Conservation (phyloP, 2,329 filamentous ascomycete genomes). For the Diplodia mutila region DNA sequence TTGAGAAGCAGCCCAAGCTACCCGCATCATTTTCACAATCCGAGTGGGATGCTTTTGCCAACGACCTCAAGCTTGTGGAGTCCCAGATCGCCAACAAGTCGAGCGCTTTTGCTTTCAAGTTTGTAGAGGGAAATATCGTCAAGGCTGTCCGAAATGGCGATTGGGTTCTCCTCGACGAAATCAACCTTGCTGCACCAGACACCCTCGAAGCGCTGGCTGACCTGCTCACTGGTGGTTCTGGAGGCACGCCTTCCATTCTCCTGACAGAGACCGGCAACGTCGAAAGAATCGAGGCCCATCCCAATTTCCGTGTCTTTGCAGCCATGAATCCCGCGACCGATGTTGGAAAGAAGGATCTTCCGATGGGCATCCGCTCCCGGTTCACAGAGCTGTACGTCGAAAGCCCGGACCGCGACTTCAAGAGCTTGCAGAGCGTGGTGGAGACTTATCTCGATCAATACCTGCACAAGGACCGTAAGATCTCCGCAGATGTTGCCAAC, state of each 20-base stretch:
- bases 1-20: slow-evolving; percentile 55
- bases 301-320: slow-evolving; percentile 93
- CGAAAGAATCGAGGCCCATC: slow-evolving; percentile 84
- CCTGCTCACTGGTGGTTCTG: slow-evolving; percentile 73
- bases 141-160: slow-evolving; percentile 95
- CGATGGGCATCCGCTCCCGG: slow-evolving; percentile 81
- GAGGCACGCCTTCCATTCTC: slow-evolving; percentile 77
- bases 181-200: slow-evolving; percentile 93
- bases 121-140: slow-evolving; percentile 93
- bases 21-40: slow-evolving; percentile 58
- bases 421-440: slow-evolving; percentile 86
- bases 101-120: slow-evolving; percentile 86
- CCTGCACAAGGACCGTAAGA: slow-evolving; percentile 55
- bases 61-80: slow-evolving; percentile 76
- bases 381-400: slow-evolving; percentile 97
- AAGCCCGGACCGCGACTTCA: slow-evolving; percentile 82
- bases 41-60: slow-evolving; percentile 80
- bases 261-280: slow-evolving; percentile 93
- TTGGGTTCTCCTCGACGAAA: slow-evolving; percentile 96
- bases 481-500: slow-evolving; percentile 78
- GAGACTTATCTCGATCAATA: slow-evolving; percentile 82
- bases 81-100: slow-evolving; percentile 74
- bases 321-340: slow-evolving; percentile 99
- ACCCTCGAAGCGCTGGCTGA: slow-evolving; percentile 93
- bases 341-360: slow-evolving; percentile 92